Evolutionary conservation across 768 basidiomycete species (phyloP).

Genomic region (Kwoniella sp.): DNA sequence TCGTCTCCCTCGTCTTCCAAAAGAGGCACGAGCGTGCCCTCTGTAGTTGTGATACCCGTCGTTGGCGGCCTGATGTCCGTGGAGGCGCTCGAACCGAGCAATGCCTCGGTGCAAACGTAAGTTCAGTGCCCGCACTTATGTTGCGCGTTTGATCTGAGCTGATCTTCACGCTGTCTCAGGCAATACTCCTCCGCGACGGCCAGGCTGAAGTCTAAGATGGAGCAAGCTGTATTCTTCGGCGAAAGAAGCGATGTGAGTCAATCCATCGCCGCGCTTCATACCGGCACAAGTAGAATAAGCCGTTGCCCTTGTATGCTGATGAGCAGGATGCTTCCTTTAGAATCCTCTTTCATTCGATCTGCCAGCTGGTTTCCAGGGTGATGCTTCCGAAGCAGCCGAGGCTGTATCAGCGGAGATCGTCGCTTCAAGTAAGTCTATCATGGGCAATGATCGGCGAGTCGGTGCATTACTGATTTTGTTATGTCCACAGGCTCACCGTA

Average conservation of each 20-base stretch:
- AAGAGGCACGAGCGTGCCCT: slow-evolving; percentile 12
- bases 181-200: slow-evolving; percentile 39
- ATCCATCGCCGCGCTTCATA: not conserved
- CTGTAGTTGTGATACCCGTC: slow-evolving; percentile 37
- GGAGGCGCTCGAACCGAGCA: slow-evolving; percentile 25
- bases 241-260: slow-evolving; percentile 46
- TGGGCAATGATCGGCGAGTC: not conserved
- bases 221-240: slow-evolving; percentile 59
- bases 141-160: not conserved
- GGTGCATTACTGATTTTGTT: not conserved
- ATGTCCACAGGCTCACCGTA: slow-evolving; percentile 62
- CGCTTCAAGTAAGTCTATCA: slow-evolving; percentile 66
- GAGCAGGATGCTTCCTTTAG: slow-evolving; percentile 19
- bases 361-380: slow-evolving; percentile 49
- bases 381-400: slow-evolving; percentile 54
- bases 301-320: not conserved
- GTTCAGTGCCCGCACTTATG: not conserved
- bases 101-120: slow-evolving; percentile 2
- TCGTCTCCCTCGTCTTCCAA: slow-evolving; percentile 13
- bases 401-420: slow-evolving; percentile 59
- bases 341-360: slow-evolving; percentile 58
- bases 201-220: slow-evolving; percentile 55
- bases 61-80: slow-evolving; percentile 32
- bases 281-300: too few relatives aligned
- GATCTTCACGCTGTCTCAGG: slow-evolving; percentile 13